phyloP scores from a whole-genome alignment of 257 asterid species.

The Vinca minor region DNA sequence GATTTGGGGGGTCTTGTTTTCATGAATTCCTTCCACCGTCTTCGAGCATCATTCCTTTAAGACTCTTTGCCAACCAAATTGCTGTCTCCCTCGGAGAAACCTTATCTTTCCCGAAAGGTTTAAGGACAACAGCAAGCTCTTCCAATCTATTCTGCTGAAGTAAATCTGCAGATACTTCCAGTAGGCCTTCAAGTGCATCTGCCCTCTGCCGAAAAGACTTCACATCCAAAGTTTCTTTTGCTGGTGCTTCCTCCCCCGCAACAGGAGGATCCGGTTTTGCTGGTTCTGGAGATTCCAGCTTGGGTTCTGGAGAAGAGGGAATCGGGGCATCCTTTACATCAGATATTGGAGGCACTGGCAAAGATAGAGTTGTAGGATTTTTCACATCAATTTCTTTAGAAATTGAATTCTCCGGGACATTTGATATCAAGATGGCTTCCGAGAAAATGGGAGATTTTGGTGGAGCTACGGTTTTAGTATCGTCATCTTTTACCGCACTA shows the following conservation, averaged over 20 bases:
- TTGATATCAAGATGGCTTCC: slow-evolving; percentile 28
- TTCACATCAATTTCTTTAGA: slow-evolving; percentile 46
- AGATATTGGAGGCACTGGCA: slow-evolving; percentile 11
- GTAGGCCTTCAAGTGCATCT: slow-evolving; percentile 89
- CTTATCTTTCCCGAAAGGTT: slow-evolving; percentile 88
- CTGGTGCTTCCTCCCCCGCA: slow-evolving; percentile 36
- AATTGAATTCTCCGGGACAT: slow-evolving; percentile 26
- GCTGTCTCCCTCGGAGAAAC: slow-evolving; percentile 99
- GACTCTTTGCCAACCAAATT: slow-evolving; percentile 91
- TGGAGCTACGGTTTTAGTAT: slow-evolving; percentile 27
- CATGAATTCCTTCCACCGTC: slow-evolving; percentile 52
- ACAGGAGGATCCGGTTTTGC: slow-evolving; percentile 20
- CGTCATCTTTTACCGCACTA: slow-evolving; percentile 47
- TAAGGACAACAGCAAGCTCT: slow-evolving; percentile 76
- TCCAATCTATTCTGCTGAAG: slow-evolving; percentile 79
- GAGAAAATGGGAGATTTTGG: slow-evolving; percentile 27
- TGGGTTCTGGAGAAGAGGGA: slow-evolving; percentile 21
- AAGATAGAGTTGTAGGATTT: slow-evolving; percentile 18
- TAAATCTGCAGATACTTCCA: slow-evolving; percentile 93
- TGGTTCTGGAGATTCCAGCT: no score
- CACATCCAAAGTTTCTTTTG: slow-evolving; percentile 63
- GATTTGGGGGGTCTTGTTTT: slow-evolving; percentile 8
- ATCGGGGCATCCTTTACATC: slow-evolving; percentile 24
- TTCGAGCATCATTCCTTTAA: slow-evolving; percentile 92
- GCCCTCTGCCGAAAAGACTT: slow-evolving; percentile 85